phyloP scores from a whole-genome alignment of 2,329 filamentous ascomycete genomes.

The Scytalidium sp. region DNA sequence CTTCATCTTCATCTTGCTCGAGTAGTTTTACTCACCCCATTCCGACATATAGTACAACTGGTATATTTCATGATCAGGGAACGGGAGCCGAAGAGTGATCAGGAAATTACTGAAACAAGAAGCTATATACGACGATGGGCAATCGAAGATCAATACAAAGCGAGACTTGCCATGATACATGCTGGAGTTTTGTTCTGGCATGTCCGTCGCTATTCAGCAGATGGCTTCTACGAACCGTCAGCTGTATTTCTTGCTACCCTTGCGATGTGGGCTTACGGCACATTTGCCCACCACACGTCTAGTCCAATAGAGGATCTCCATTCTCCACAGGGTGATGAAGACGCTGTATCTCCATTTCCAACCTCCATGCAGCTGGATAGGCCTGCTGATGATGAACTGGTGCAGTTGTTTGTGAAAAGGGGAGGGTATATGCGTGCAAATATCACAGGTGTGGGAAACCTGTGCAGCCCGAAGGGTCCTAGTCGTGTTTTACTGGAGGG shows the following conservation, averaged over 20 bases:
- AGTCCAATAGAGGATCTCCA: neutral
- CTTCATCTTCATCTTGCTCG: conserved; percentile 39
- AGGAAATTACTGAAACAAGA: conserved; percentile 21
- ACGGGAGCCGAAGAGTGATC: neutral
- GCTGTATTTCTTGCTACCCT: conserved; percentile 43
- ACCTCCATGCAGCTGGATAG: conserved; percentile 51
- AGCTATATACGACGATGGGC: conserved; percentile 44
- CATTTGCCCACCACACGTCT: conserved; percentile 12
- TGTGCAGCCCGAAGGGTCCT: conserved; percentile 36
- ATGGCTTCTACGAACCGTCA: conserved; percentile 44
- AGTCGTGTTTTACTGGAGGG: conserved; percentile 35
- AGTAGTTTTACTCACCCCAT: conserved; percentile 37
- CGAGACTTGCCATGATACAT: conserved; percentile 53
- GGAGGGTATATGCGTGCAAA: conserved; percentile 48
- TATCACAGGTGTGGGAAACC: conserved; percentile 50
- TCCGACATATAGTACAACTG: conserved; percentile 17
- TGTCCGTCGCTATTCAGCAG: conserved; percentile 44
- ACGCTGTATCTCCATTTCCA: conserved; percentile 25
- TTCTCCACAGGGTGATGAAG: conserved; percentile 8
- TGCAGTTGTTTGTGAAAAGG: conserved; percentile 50
- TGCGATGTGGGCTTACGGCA: conserved; percentile 41
- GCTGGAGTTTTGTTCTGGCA: conserved; percentile 51
- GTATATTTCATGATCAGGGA: conserved; percentile 9
- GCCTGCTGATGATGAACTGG: conserved; percentile 55
- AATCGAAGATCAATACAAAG: conserved; percentile 50